Evolutionary conservation across 371 early-diverging fungal genomes (phyloP).

Genomic region (Batrachochytrium dendrobatidis): DNA sequence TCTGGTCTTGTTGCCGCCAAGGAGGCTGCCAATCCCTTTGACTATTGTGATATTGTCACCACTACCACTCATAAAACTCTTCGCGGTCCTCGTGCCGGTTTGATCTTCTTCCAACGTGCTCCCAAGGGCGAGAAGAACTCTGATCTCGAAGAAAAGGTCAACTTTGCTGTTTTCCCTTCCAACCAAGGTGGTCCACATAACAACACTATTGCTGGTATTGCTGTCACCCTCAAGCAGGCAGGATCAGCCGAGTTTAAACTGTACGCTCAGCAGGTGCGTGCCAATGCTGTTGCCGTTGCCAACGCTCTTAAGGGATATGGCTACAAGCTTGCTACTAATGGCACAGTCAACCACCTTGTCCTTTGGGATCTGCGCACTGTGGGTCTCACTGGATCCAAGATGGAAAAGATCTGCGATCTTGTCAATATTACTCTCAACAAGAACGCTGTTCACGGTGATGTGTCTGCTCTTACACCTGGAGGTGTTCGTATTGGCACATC

Average conservation of each 20-base stretch:
- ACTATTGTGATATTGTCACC: conserved; percentile 95
- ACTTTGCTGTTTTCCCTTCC: conserved; percentile 98
- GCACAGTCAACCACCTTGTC: conserved; percentile 93
- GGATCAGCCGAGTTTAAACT: conserved; percentile 76
- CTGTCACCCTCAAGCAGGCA: conserved; percentile 84
- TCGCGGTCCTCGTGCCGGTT: conserved; percentile 95
- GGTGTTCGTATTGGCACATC: conserved; percentile 89
- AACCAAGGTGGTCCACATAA: conserved; percentile 99
- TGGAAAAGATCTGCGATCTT: conserved; percentile 96
- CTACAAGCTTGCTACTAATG: conserved; percentile 86
- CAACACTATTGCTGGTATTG: conserved; percentile 97
- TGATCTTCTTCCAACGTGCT: conserved; percentile 95
- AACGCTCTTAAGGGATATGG: conserved; percentile 62
- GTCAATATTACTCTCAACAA: conserved; percentile 97
- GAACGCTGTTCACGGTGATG: conserved; percentile 98
- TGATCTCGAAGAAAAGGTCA: conserved; percentile 86
- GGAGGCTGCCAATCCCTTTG: conserved; percentile 86
- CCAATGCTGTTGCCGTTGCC: conserved; percentile 83
- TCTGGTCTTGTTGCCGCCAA: conserved; percentile 85
- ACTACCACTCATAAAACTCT: conserved; percentile 99
- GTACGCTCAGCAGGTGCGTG: conserved; percentile 85
- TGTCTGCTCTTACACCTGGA: conserved; percentile 89
- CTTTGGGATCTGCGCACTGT: conserved; percentile 76
- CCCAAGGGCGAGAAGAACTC: conserved; percentile 52
- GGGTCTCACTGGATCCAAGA: conserved; percentile 48